Percentiles rank a stretch among this genome's conserved stretches.
phyloP scores from a whole-genome alignment of 1,139 yeast species.

The Pichia kudriavzevii region DNA sequence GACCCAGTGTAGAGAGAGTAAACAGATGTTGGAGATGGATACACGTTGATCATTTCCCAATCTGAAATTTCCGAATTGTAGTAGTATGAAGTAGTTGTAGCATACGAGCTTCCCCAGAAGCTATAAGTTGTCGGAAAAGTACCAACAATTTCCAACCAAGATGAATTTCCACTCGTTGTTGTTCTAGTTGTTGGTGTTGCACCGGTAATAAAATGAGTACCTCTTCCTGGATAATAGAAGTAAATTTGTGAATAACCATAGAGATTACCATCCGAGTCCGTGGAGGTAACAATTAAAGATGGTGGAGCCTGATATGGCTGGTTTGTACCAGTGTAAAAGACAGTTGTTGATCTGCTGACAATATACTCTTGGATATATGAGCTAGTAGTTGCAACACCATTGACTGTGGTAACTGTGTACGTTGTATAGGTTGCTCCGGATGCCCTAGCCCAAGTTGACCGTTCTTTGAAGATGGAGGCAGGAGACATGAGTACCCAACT shows the following conservation, averaged over 20 bases:
- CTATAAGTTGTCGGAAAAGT: background rate
- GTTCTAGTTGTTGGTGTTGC: background rate
- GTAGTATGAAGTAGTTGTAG: background rate
- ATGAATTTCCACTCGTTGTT: background rate
- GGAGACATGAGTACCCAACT: no score
- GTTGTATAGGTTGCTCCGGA: no score
- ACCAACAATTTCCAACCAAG: background rate
- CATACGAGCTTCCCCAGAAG: background rate
- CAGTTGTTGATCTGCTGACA: background rate
- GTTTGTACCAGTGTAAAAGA: background rate
- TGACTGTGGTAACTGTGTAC: conserved; percentile 1
- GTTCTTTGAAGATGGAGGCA: no score
- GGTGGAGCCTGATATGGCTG: background rate
- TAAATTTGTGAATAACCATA: background rate
- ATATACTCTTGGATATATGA: conserved; percentile 1
- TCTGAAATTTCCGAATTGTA: background rate
- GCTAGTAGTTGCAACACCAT: conserved; percentile 1
- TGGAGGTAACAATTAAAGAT: background rate
- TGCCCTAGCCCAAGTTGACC: no score
- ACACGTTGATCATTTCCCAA: background rate
- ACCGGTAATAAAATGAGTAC: background rate
- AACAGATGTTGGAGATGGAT: background rate
- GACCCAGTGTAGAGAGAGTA: background rate
- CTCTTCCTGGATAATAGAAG: background rate
- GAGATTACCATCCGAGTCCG: background rate